Conservation (phyloP, 148 eudicot genomes). For the Pouteria glomerata region DNA sequence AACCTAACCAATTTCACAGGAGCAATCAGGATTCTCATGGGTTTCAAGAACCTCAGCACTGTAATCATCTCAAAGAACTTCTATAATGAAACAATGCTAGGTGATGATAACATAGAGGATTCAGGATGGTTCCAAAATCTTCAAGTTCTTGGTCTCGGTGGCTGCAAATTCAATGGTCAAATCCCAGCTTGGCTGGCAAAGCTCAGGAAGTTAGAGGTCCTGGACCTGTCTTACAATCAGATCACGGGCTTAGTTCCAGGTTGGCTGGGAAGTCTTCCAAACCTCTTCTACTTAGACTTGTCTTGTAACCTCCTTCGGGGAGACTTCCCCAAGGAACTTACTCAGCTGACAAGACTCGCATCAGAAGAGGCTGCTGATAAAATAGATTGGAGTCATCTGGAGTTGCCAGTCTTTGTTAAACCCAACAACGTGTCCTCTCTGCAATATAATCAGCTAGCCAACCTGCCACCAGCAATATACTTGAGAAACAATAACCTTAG, state of each 20-base stretch:
- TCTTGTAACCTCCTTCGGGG: slow-evolving; percentile 24
- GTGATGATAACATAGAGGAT: not conserved
- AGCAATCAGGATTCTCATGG: slow-evolving; percentile 16
- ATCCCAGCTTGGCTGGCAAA: slow-evolving; percentile 27
- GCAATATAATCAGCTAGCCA: slow-evolving; percentile 21
- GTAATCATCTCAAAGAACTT: slow-evolving; percentile 30
- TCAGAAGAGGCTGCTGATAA: not conserved
- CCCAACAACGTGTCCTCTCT: slow-evolving; percentile 15
- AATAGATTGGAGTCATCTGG: slow-evolving; percentile 12
- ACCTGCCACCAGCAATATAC: slow-evolving; percentile 30
- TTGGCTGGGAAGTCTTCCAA: slow-evolving; percentile 27
- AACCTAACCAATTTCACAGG: slow-evolving; percentile 19
- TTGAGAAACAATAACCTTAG: slow-evolving; percentile 19
- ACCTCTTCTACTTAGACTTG: slow-evolving; percentile 28
- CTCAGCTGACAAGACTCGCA: not conserved
- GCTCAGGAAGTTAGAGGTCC: slow-evolving; percentile 16
- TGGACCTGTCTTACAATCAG: slow-evolving; percentile 26
- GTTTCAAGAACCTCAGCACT: slow-evolving; percentile 21
- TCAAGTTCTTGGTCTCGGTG: slow-evolving; percentile 26
- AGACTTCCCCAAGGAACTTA: slow-evolving; percentile 21
- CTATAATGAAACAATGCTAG: slow-evolving; percentile 22
- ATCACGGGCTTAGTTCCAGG: slow-evolving; percentile 28
- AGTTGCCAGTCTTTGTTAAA: slow-evolving; percentile 23
- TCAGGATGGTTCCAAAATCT: slow-evolving; percentile 20
- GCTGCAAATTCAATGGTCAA: slow-evolving; percentile 22